Evolutionary conservation across 2,329 filamentous ascomycete genomes (phyloP), one percentile per base, ranked within the genome.

Genomic region (Cladophialophora carrionii): DNA sequence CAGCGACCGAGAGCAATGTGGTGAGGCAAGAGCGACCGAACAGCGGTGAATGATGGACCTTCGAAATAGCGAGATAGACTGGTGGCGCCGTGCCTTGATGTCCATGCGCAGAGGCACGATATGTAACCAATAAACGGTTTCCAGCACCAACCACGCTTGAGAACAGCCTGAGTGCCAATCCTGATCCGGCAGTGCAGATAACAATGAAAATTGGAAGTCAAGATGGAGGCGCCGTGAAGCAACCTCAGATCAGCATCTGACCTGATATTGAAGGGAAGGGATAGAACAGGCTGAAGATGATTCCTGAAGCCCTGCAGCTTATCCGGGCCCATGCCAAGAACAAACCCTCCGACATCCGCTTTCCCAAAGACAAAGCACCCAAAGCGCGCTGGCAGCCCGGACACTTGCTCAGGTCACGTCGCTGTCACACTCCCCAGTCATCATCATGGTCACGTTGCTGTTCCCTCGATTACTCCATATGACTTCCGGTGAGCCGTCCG

Each of bases 21-120:
- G 34, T 41, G 61, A 49, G 57, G 64, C 62, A 62, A 63, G 58
- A 43, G 62, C 62, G 62, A 67, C 54, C 49, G 58, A 48, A 58
- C 54, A 59, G 57, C 53, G 57, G 67, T 66, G 62, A 64, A 64
- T 53, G 59, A 52, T 57, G 53, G 49, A 57, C 48, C 57, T 52
- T 68, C 61, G 66, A 59, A 57, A 37, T 34, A 57, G 54, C 51
- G 55, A 32, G 54, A 66, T 51, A 63, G 46, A 41, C 46, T 51
- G 49, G 55, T 63, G 67, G 58, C 62, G 62, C 34, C 51, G 55
- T 52, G 55, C 56, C 62, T 65, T 64, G 60, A 65, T 63, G 54
- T 65, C 67, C 64, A 49, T 58, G 48, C 64, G 34, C 58, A 58
- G 34, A 57, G 61, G 61, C 60, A 61, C 60, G 54, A 62, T 57